Evolutionary conservation across 805 yeast species (phyloP), one percentile per base, ranked within the genome.

Genomic region (Cephaloascus fragrans): DNA sequence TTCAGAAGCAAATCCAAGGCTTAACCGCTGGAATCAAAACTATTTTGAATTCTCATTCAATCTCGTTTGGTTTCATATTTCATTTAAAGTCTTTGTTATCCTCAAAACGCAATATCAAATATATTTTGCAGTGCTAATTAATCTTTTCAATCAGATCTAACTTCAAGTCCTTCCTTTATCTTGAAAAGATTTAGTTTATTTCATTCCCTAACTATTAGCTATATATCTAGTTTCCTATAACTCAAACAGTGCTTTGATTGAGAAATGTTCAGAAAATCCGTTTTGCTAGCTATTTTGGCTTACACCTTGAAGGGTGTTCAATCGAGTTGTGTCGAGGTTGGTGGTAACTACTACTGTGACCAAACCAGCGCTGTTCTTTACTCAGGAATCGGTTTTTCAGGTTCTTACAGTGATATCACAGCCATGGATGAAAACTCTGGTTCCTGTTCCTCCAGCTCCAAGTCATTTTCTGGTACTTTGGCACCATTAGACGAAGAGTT

Each of bases 401-500:
- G 97, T 49, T 64, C 88, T 18, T 93, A 85, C 69, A 53, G 67
- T 50, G 89, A 83, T 49, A 88, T 93, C 48, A 81, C 89, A 47
- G 49, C 59, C 53, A 89, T 93, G 95, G 78, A 81, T 60, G 77
- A 74, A 54, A 43, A 62, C 43, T 52, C 80, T 10, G 88, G 97
- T 57, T 41, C 67, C 28, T 89, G 97, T 69, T 53, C 82, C n/a
- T 80, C 77, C 46, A 50, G 65, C 37, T 41, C 77, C 18, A 47
- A 52, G 32, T 53, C 79, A 6, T 83, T 87, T 69, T 68, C 80
- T 14, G 96, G 96, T 40, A 52, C 75, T 42, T 61, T 85, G 59
- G 62, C 89, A 40, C 96, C 96, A 32, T 69, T 87, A 45, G 82
- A 85, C 60, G 93, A 86, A 68, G 95, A 87, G 61, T 65, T 87